Conservation (phyloP, 1,284 basidiomycete genomes). For the Rhodotorula sp. region DNA sequence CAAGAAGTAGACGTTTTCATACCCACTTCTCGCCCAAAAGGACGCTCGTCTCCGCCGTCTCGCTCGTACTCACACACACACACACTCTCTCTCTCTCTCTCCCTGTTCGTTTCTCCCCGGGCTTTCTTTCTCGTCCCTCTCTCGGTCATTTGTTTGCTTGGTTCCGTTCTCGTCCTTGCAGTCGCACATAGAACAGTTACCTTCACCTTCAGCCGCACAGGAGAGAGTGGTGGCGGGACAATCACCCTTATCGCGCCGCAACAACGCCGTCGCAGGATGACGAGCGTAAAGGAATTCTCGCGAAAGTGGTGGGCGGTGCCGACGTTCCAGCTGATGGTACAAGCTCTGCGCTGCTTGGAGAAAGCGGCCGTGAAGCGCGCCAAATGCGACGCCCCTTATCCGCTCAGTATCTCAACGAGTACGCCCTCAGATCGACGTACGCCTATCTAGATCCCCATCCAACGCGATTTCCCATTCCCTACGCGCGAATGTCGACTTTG, state of each 20-base stretch:
- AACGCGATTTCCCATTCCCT: too few species aligned
- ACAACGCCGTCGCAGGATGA: neutral
- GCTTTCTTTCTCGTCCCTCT: neutral
- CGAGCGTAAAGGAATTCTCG: slow-evolving; percentile 3
- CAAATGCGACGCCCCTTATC: too few species aligned
- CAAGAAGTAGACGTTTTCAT: slow-evolving; percentile 3
- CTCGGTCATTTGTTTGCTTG: neutral
- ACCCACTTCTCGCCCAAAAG: neutral
- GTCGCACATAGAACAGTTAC: slow-evolving; percentile 13
- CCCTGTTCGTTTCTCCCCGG: too few species aligned
- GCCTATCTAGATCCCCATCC: too few species aligned
- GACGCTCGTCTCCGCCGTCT: neutral
- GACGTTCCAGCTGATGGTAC: neutral
- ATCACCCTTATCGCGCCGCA: neutral
- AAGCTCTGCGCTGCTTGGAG: neutral
- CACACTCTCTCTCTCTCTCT: neutral
- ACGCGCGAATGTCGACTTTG: too few species aligned
- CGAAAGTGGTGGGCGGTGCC: neutral
- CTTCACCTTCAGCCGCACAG: neutral
- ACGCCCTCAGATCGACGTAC: too few species aligned
- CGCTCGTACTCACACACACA: too few species aligned
- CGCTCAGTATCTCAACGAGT: too few species aligned
- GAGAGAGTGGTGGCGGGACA: neutral
- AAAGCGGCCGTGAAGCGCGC: too few species aligned
- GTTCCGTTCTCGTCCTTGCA: slow-evolving; percentile 1